Conservation (phyloP, 495 filamentous ascomycete genomes). For the Penicillium maclennaniae region DNA sequence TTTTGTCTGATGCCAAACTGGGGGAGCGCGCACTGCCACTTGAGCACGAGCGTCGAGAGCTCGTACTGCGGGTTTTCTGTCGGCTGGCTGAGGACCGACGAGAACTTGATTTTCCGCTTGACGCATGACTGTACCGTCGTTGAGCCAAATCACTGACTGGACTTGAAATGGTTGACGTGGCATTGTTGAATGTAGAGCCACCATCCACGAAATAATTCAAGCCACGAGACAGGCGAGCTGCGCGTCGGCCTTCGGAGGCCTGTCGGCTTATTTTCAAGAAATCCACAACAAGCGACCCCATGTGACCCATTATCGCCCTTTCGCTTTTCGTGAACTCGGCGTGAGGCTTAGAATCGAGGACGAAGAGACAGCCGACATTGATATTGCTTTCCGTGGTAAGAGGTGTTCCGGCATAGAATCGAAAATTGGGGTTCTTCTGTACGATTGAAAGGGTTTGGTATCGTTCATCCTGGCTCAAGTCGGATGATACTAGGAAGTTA, state of each 20-base stretch:
- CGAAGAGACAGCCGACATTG: conserved; percentile 66
- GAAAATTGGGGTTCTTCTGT: conserved; percentile 34
- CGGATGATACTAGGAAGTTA: conserved; percentile 38
- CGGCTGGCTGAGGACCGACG: too few relatives aligned
- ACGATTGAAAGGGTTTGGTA: conserved; percentile 43
- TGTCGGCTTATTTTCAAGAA: conserved; percentile 57
- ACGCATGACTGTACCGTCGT: too few relatives aligned
- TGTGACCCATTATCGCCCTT: conserved; percentile 34
- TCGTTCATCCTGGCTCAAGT: conserved; percentile 38
- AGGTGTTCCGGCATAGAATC: conserved; percentile 47
- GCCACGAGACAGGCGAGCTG: conserved; percentile 54
- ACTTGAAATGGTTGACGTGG: conserved; percentile 2
- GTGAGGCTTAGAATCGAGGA: conserved; percentile 52
- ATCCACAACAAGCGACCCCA: conserved; percentile 57
- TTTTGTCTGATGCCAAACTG: conserved; percentile 22
- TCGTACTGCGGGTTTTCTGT: too few relatives aligned
- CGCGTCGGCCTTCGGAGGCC: conserved; percentile 52
- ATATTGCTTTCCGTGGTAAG: conserved; percentile 63
- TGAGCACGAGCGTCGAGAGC: conserved; percentile 22
- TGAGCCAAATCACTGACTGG: conserved; percentile 1
- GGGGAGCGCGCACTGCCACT: conserved; percentile 25
- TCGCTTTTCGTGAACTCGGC: conserved; percentile 29
- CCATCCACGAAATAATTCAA: conserved; percentile 60
- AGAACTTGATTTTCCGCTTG: too few relatives aligned
- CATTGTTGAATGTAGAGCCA: conserved; percentile 30